Base-by-base conservation (phyloP, 2,329 filamentous ascomycete species). In the Mycosphaerella arachidis region DNA sequence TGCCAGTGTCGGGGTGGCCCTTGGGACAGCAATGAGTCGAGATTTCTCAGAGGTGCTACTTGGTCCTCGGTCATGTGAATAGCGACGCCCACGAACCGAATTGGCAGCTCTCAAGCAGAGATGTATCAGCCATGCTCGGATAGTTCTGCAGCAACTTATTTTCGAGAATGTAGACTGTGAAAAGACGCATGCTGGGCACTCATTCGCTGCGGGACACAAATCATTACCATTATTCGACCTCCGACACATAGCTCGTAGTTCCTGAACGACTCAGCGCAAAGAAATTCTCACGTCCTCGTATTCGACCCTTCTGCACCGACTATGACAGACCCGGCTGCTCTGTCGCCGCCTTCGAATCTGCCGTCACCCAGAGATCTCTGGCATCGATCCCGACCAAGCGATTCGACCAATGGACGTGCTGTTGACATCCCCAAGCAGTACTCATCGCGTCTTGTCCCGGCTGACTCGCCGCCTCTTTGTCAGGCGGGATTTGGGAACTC, bases 261-360 rank as follows among this genome's bases (percentile, higher is more conserved):
- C 5, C 29, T 24, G 55, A 73, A 68, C 1, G 64, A 67, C 2
- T 73, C 66, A 3, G 72, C 72, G 2, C 71, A 62, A 13, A 79
- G 68, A 29, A 73, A 66, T 50, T 70, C 69, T 8, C 77, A 69
- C n/a, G 71, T 74, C 30, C 62, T 66, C n/a, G 74, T 77, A 60
- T 73, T 74, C 55, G 67, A 72, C 4, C 77, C 77, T 52, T 79
- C 77, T 10, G 74, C 72, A n/a, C 77, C 77, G 16, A 79, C 68
- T 10, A 79, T 10, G 16, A 53, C 10, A 2, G 5, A 20, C 10
- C 51, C 51, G 20, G 16, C 30, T 13, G 29, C 51, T 37, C 24
- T 18, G 31, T 33, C 13, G 8, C 51, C 51, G 31, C 27, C 51
- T 37, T 30, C 31, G 30, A 53, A 53, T 20, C 37, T 40, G 31